Base-by-base conservation (phyloP, 140 eudicot species). In the Cichorium intybus region DNA sequence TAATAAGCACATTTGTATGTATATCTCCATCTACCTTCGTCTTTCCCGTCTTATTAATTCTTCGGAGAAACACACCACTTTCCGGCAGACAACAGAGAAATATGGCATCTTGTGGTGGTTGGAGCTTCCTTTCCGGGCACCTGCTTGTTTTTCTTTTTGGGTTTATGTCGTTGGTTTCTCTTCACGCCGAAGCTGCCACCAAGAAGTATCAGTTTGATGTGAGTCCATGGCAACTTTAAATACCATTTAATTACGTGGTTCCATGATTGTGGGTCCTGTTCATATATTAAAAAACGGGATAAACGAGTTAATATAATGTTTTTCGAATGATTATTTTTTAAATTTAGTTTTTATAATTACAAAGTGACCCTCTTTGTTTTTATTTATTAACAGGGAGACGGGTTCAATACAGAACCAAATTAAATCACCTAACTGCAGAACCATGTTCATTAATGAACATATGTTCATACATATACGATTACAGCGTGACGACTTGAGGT, bases 181-280 rank as follows among this genome's bases (percentile, higher is more conserved):
- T 54, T 56, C 75, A 74, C 14, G 71, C 66, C 0, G 82, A 83
- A 56, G 95, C 90, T 31, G 90, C 90, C 34, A 67, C 76, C 35
- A 78, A 80, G 68, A 69, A 57, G 52, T 87, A 87, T 75, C 83
- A 87, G 60, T 87, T 87, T 37, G 80, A 87, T 60, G 95, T 87
- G 69, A 81, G 90, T 66, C 17, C 56, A 27, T 14, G 0, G 16
- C 20, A 10, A 35, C 23, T 9, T 17, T 15, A 37, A 59, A 7
- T n/a, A n/a, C n/a, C n/a, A n/a, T n/a, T n/a, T n/a, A n/a, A n/a
- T n/a, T n/a, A n/a, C n/a, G n/a, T n/a, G n/a, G n/a, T n/a, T n/a
- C n/a, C n/a, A n/a, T n/a, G n/a, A n/a, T n/a, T n/a, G n/a, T n/a
- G n/a, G n/a, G n/a, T n/a, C n/a, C n/a, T n/a, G n/a, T n/a, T n/a